These are phyloP conservation scores for Candida maris DNA, from an alignment of 805 yeast genomes.

Conservation along the genomic window DNA sequence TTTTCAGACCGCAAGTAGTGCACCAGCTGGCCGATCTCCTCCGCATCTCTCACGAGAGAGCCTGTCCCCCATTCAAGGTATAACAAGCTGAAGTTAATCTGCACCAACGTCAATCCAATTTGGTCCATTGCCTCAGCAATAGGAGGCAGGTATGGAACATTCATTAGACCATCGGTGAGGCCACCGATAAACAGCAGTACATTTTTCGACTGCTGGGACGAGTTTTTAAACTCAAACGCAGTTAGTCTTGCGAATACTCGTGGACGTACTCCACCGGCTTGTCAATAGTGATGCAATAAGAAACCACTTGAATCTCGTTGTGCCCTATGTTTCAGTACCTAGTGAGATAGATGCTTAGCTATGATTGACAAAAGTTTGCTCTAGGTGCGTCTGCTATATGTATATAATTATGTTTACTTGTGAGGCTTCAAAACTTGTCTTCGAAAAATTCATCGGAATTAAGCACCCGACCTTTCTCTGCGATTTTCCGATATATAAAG, in stretches of 20 bases:
- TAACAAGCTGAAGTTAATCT: slow-evolving; percentile 53
- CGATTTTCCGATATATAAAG: too few relatives aligned
- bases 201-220: slow-evolving; percentile 31
- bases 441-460: too few relatives aligned
- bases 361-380: too few relatives aligned
- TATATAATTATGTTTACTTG: too few relatives aligned
- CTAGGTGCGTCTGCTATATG: too few relatives aligned
- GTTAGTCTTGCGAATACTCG: slow-evolving; percentile 38
- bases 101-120: slow-evolving; percentile 57
- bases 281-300: slow-evolving; percentile 8
- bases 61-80: slow-evolving; percentile 76
- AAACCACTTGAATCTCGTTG: too few relatives aligned
- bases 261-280: slow-evolving; percentile 31
- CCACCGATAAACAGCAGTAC: slow-evolving; percentile 69
- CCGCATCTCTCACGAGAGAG: slow-evolving; percentile 53
- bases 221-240: slow-evolving; percentile 46
- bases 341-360: too few relatives aligned
- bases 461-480: too few relatives aligned
- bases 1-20: slow-evolving; percentile 45
- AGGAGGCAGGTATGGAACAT: slow-evolving; percentile 57
- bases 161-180: slow-evolving; percentile 58
- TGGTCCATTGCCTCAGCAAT: slow-evolving; percentile 42
- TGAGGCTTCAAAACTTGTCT: too few relatives aligned
- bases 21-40: slow-evolving; percentile 54
- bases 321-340: too few relatives aligned